phyloP scores from a whole-genome alignment of 2,329 filamentous ascomycete genomes.

The Leptographium radiaticola region DNA sequence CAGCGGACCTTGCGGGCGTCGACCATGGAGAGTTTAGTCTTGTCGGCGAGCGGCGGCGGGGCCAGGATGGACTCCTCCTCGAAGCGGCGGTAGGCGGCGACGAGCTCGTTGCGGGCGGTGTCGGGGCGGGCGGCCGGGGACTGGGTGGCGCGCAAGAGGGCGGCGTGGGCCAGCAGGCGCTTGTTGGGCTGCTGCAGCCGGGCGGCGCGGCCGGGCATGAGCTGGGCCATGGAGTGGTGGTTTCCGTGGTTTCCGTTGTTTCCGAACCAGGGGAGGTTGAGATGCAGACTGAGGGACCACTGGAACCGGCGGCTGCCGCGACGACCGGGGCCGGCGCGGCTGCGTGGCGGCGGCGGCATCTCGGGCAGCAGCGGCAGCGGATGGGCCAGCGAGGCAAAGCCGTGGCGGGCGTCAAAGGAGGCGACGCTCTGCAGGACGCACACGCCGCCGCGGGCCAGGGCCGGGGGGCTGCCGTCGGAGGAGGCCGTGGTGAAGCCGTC shows the following conservation, averaged over 20 bases:
- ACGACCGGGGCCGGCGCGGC: no score
- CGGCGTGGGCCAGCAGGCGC: conserved; percentile 36
- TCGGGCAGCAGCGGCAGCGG: conserved; percentile 56
- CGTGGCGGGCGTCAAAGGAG: conserved; percentile 50
- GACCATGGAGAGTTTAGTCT: conserved; percentile 33
- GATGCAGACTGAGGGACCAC: no score
- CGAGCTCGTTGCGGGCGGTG: conserved; percentile 38
- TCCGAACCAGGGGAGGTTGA: no score
- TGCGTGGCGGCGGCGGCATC: not conserved
- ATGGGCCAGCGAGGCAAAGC: conserved; percentile 46
- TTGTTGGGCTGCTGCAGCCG: conserved; percentile 27
- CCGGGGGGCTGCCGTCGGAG: conserved; percentile 33
- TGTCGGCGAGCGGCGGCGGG: conserved; percentile 42
- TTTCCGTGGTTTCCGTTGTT: no score
- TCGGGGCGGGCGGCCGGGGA: conserved; percentile 15
- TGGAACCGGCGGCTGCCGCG: no score
- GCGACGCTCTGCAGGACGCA: conserved; percentile 56
- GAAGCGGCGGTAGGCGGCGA: conserved; percentile 56
- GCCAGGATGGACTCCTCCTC: conserved; percentile 45
- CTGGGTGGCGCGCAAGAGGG: conserved; percentile 39
- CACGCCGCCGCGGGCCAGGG: conserved; percentile 50
- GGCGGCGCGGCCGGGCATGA: no score
- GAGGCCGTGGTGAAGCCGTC: conserved; percentile 32
- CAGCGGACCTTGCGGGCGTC: conserved; percentile 69
- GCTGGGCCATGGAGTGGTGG: no score